Base-by-base conservation (phyloP, 306 rosid genomes). In the Begonia peltatifolia region DNA sequence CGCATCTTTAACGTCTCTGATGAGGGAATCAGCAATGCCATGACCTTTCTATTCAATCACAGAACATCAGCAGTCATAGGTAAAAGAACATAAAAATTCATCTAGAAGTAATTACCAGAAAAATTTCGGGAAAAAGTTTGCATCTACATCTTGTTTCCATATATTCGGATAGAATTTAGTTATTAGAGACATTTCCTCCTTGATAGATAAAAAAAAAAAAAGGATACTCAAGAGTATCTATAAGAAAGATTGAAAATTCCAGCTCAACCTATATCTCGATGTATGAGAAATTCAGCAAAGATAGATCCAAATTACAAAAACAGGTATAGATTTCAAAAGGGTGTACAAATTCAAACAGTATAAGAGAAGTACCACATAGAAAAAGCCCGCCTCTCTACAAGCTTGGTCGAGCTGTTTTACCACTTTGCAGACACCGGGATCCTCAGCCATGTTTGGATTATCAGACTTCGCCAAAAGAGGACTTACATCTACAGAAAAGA, bases 331-430 rank as follows among this genome's bases (percentile, higher is more conserved):
- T 30, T 30, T 30, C 38, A 30, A 50, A 41, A 10, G 13, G 11
- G 62, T 9, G 9, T 5, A 44, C 52, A 17, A 14, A 5, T 11
- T 13, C 12, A 41, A 5, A 41, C n/a, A 44, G 9, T 41, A 12
- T 42, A 17, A 49, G 46, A 56, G 0, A 63, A 51, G 38, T 82
- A 90, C 97, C 92, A 83, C 87, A 36, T 90, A 85, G 79, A 90
- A 90, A 75, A 83, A 90, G 16, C 97, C 95, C 4, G 95, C 83
- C 60, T 90, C 80, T 52, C 78, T 70, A 50, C 95, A 85, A 67
- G 95, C 94, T 71, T 64, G 77, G 68, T 90, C 87, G 69, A 90
- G 74, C 54, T 80, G 90, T 55, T 63, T 65, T 38, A 78, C 87
- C 50, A 90, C 95, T 49, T 78, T 71, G 30, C 49, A 62, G 6